Percentiles rank a stretch among this genome's conserved stretches.
Conservation (phyloP, 2,329 filamentous ascomycete species). For the Aspergillus sp. region DNA sequence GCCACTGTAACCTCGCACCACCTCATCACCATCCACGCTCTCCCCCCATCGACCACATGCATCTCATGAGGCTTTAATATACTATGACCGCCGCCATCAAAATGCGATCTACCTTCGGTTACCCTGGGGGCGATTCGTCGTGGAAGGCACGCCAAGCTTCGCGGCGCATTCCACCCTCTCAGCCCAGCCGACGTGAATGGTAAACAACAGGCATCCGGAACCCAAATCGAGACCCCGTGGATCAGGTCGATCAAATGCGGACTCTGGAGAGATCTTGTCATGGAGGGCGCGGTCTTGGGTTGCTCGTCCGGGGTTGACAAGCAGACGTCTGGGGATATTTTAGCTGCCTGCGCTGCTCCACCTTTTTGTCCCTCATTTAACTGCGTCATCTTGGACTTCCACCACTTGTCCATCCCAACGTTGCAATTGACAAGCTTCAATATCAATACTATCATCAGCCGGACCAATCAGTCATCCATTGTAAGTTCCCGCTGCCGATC, state of each 20-base stretch:
- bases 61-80: background rate
- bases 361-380: background rate
- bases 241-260: constrained; percentile 6
- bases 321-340: constrained; percentile 8
- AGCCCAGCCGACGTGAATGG: background rate
- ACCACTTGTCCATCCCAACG: background rate
- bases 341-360: constrained; percentile 10
- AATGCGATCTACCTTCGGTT: background rate
- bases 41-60: background rate
- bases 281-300: background rate
- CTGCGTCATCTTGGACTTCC: constrained; percentile 3
- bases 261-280: background rate
- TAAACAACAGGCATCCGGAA: background rate
- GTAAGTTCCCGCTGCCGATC: constrained; percentile 11
- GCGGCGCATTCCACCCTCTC: constrained; percentile 1
- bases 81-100: background rate
- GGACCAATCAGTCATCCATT: constrained; percentile 5
- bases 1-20: constrained; percentile 3
- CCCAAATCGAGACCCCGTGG: background rate
- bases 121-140: background rate
- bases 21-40: background rate
- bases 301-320: background rate
- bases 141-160: constrained; percentile 4
- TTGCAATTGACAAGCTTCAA: background rate
- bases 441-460: constrained; percentile 9